These are phyloP conservation scores for Yarrowia sp. DNA, from an alignment of 805 yeast species.

Conservation along the genomic window DNA sequence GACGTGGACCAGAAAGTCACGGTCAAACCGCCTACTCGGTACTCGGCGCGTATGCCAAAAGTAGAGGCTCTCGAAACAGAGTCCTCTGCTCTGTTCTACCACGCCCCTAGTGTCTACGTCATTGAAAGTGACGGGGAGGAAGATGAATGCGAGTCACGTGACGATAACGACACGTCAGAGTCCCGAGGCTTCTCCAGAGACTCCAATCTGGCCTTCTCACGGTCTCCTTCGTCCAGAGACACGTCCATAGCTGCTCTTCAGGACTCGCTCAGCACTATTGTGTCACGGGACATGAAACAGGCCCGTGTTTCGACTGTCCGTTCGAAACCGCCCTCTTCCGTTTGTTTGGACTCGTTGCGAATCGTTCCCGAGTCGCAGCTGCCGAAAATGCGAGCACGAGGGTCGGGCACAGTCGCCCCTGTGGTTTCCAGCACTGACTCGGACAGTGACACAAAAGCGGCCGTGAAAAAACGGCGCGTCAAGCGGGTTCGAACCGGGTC, in stretches of 20 bases:
- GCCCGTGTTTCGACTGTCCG: background rate
- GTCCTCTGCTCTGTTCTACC: slow-evolving; percentile 15
- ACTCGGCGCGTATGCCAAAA: slow-evolving; percentile 5
- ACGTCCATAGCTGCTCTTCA: slow-evolving; percentile 18
- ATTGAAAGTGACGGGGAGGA: slow-evolving; percentile 16
- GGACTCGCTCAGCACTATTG: slow-evolving; percentile 10
- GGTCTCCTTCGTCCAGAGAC: background rate
- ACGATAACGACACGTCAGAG: background rate
- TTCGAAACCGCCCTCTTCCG: slow-evolving; percentile 1
- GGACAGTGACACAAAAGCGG: background rate
- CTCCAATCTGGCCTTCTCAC: background rate
- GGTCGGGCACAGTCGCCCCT: background rate
- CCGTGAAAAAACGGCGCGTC: background rate
- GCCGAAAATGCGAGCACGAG: slow-evolving; percentile 12
- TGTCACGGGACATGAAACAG: slow-evolving; percentile 18
- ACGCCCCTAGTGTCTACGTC: slow-evolving; percentile 14
- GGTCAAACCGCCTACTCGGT: background rate
- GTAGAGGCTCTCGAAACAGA: slow-evolving; percentile 6
- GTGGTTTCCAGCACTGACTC: slow-evolving; percentile 5
- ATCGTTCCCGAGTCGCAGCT: slow-evolving; percentile 22
- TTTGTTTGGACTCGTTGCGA: slow-evolving; percentile 11
- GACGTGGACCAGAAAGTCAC: slow-evolving; percentile 23
- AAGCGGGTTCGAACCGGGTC: slow-evolving; percentile 2
- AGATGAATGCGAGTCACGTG: slow-evolving; percentile 17
- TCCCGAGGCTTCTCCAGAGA: background rate